A percentile compares a stretch with the other conserved stretches of the same genome.
Conservation (phyloP, 768 basidiomycete genomes). For the Suillus ampliporus region DNA sequence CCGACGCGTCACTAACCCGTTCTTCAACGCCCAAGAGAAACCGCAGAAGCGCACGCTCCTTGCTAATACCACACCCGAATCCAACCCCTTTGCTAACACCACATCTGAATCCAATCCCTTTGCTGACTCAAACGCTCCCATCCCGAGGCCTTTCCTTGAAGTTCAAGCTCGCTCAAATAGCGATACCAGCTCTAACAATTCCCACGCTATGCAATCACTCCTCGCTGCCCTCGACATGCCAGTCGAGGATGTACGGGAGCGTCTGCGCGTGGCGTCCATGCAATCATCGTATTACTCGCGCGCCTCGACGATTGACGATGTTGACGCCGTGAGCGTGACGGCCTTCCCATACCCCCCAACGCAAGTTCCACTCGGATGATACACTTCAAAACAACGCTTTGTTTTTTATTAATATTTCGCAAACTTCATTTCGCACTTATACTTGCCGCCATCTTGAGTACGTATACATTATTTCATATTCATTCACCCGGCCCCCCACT, state of each 20-base stretch:
- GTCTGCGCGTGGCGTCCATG: slow-evolving; percentile 61
- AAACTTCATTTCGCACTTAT: slow-evolving; percentile 6
- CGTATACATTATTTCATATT: slow-evolving; percentile 18
- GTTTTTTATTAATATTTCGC: slow-evolving; percentile 2
- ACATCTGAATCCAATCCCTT: slow-evolving; percentile 46
- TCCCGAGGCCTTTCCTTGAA: slow-evolving; percentile 34
- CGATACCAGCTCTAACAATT: slow-evolving; percentile 44
- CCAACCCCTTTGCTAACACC: slow-evolving; percentile 52
- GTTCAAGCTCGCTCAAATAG: slow-evolving; percentile 20
- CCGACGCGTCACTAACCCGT: slow-evolving; percentile 40
- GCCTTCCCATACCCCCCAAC: slow-evolving; percentile 39
- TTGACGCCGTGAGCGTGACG: slow-evolving; percentile 30
- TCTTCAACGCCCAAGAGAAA: slow-evolving; percentile 48
- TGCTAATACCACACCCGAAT: slow-evolving; percentile 16
- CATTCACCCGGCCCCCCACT: background rate
- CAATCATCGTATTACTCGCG: slow-evolving; percentile 53
- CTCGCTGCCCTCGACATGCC: slow-evolving; percentile 67
- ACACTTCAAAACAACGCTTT: background rate
- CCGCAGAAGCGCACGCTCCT: slow-evolving; percentile 24
- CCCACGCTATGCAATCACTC: slow-evolving; percentile 65
- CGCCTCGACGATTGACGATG: slow-evolving; percentile 30
- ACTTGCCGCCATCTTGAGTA: slow-evolving; percentile 18
- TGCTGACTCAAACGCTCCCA: slow-evolving; percentile 39
- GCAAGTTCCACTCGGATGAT: slow-evolving; percentile 17
- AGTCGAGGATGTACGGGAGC: slow-evolving; percentile 40